These are phyloP conservation scores for Collybia sp. DNA, from an alignment of 768 basidiomycete genomes.

Conservation along the genomic window DNA sequence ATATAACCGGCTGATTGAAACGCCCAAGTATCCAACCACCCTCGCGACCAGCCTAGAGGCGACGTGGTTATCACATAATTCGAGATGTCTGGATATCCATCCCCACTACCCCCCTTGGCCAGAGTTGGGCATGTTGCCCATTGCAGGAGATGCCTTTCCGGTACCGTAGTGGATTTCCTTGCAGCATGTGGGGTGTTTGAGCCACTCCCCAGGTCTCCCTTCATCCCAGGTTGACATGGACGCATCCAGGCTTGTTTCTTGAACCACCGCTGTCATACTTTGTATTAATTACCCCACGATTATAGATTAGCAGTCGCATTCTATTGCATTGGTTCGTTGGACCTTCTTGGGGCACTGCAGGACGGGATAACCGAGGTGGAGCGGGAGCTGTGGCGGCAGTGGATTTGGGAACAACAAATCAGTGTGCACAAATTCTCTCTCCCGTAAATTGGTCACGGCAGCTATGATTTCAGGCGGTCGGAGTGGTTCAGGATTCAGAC, in stretches of 20 bases:
- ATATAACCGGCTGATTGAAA: background rate
- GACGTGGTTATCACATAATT: background rate
- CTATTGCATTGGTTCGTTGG: slow-evolving; percentile 84
- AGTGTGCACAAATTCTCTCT: slow-evolving; percentile 20
- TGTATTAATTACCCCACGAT: slow-evolving; percentile 9
- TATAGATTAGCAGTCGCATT: slow-evolving; percentile 78
- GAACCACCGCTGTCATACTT: background rate
- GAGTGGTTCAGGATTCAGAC: slow-evolving; percentile 67
- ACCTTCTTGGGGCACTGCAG: slow-evolving; percentile 58
- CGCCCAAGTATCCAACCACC: background rate
- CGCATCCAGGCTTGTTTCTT: slow-evolving; percentile 52
- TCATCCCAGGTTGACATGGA: slow-evolving; percentile 65
- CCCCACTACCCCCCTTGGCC: slow-evolving; percentile 7
- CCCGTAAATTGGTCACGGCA: background rate
- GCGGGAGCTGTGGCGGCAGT: slow-evolving; percentile 63
- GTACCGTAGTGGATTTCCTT: background rate
- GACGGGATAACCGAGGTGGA: slow-evolving; percentile 45
- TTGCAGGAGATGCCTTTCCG: slow-evolving; percentile 5
- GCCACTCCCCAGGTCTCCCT: slow-evolving; percentile 46
- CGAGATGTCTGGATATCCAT: background rate
- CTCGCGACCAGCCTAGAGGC: background rate
- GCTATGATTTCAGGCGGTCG: slow-evolving; percentile 37
- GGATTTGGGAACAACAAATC: slow-evolving; percentile 89
- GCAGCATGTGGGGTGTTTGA: background rate
- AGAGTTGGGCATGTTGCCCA: slow-evolving; percentile 1